A percentile compares a stretch with the other conserved stretches of the same genome.
These are phyloP conservation scores for Kwoniella shandongensis DNA, from an alignment of 768 basidiomycete species.

Conservation along the genomic window DNA sequence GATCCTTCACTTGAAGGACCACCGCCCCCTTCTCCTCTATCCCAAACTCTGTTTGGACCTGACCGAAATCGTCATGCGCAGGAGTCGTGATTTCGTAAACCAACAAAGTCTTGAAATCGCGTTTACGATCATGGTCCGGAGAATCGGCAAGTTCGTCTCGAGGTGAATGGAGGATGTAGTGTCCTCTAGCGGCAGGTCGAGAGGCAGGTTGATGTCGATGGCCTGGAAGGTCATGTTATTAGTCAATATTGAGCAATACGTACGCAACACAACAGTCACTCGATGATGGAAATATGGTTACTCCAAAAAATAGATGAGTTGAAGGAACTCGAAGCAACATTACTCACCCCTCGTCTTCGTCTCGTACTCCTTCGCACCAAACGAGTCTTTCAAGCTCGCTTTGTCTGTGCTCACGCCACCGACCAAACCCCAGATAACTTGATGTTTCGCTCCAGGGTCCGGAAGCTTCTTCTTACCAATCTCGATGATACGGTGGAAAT, in stretches of 20 bases:
- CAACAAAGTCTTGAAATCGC: slow-evolving; percentile 42
- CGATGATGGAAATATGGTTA: too few relatives aligned
- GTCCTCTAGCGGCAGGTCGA: slow-evolving; percentile 46
- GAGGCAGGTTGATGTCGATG: slow-evolving; percentile 42
- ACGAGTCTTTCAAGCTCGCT: slow-evolving; percentile 32
- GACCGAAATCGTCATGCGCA: slow-evolving; percentile 40
- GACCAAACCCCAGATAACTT: slow-evolving; percentile 48
- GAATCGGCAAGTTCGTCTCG: slow-evolving; percentile 41
- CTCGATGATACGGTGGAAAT: slow-evolving; percentile 48
- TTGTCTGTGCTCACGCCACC: slow-evolving; percentile 26
- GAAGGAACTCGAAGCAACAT: not conserved
- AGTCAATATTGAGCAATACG: too few relatives aligned
- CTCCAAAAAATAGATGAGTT: not conserved
- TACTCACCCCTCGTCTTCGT: slow-evolving; percentile 46
- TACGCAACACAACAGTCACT: too few relatives aligned
- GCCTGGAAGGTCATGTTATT: slow-evolving; percentile 17
- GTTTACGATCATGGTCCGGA: slow-evolving; percentile 37
- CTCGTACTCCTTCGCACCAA: slow-evolving; percentile 43
- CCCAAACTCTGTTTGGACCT: slow-evolving; percentile 43
- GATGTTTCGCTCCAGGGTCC: slow-evolving; percentile 44
- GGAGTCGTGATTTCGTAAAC: slow-evolving; percentile 48
- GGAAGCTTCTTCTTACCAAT: slow-evolving; percentile 51
- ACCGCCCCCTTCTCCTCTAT: slow-evolving; percentile 38
- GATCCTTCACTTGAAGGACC: slow-evolving; percentile 45
- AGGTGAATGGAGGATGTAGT: slow-evolving; percentile 50